Percentiles rank a stretch among this genome's conserved stretches.
These are phyloP conservation scores for Erodium maritimum DNA, from an alignment of 345 rosid species.

Conservation along the genomic window DNA sequence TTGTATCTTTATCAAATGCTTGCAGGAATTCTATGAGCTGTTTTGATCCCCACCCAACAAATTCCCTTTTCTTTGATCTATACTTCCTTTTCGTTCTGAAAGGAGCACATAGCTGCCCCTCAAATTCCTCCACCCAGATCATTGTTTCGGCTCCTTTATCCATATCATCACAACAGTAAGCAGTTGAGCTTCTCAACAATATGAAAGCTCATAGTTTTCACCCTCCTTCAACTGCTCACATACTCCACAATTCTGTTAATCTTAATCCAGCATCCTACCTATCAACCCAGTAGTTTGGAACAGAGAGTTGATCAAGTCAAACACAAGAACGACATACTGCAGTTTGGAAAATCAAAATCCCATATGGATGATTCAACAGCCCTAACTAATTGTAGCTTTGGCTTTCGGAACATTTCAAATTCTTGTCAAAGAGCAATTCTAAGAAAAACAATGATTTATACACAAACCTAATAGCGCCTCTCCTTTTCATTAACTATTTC, in stretches of 20 bases:
- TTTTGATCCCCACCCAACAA: conserved; percentile 69
- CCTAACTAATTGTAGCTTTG: too few species aligned
- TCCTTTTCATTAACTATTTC: background rate
- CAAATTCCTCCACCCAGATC: conserved; percentile 34
- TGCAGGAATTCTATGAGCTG: conserved; percentile 54
- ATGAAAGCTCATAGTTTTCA: background rate
- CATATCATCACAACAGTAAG: background rate
- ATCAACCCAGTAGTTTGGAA: too few species aligned
- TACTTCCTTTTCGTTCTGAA: conserved; percentile 30
- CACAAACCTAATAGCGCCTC: background rate
- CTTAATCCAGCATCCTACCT: too few species aligned
- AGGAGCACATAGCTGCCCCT: conserved; percentile 10
- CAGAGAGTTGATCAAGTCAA: too few species aligned
- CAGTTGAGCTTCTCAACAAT: too few species aligned
- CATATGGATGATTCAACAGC: too few species aligned
- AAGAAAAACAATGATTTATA: too few species aligned
- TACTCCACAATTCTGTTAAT: too few species aligned
- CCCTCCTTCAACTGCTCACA: too few species aligned
- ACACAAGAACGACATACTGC: too few species aligned
- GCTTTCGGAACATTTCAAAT: background rate
- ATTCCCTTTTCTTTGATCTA: conserved; percentile 32
- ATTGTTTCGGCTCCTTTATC: conserved; percentile 10
- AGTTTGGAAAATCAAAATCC: too few species aligned
- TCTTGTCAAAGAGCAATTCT: background rate
- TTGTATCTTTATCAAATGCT: conserved; percentile 37